These are phyloP conservation scores for Erodium texanum DNA, from an alignment of 441 rosid species.

Conservation along the genomic window DNA sequence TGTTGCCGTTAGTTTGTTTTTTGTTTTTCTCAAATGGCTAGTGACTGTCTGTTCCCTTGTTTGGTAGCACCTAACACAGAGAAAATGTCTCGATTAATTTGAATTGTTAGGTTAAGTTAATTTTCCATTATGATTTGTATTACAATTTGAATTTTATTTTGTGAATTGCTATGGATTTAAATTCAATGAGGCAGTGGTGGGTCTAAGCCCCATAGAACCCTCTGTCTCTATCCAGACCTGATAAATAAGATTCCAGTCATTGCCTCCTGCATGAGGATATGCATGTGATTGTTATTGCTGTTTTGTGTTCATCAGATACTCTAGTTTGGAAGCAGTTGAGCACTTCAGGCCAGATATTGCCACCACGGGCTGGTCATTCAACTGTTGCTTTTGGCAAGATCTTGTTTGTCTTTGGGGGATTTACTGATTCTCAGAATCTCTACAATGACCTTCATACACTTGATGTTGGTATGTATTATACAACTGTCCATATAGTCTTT, in stretches of 20 bases:
- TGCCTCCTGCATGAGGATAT: slow-evolving; percentile 10
- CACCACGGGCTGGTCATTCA: slow-evolving; percentile 95
- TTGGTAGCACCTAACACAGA: background rate
- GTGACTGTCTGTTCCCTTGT: background rate
- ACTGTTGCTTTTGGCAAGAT: slow-evolving; percentile 77
- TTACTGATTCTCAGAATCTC: slow-evolving; percentile 76
- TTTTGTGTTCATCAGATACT: slow-evolving; percentile 44
- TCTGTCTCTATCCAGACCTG: background rate
- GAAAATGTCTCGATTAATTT: background rate
- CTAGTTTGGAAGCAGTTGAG: slow-evolving; percentile 77
- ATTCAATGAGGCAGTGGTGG: background rate
- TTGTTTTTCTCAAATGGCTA: too few species aligned
- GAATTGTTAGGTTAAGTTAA: background rate
- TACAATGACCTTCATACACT: slow-evolving; percentile 74
- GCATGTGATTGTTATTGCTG: slow-evolving; percentile 11
- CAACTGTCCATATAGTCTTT: slow-evolving; percentile 5
- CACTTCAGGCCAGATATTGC: slow-evolving; percentile 57
- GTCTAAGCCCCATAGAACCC: background rate
- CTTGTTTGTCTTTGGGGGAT: slow-evolving; percentile 87
- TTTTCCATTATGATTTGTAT: background rate
- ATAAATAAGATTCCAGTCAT: background rate
- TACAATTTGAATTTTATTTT: background rate
- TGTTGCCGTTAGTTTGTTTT: too few species aligned
- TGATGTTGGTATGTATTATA: slow-evolving; percentile 61
- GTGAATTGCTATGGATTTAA: too few species aligned